Evolutionary conservation across 176 grass and related monocot species (phyloP).

Genomic region (Phyllostachys edulis): DNA sequence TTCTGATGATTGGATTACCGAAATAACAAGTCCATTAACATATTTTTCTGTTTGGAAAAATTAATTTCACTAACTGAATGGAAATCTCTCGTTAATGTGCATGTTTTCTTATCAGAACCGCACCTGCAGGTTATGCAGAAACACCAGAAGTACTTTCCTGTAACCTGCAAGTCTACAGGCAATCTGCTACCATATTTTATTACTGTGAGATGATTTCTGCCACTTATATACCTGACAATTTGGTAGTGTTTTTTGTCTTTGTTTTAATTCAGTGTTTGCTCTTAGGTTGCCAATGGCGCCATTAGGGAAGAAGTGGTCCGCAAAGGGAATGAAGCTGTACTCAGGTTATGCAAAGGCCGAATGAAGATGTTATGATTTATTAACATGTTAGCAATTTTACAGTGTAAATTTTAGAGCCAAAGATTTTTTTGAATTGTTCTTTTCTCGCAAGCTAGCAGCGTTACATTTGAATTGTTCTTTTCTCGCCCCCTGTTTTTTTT

Average conservation of each 20-base stretch:
- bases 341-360: slow-evolving; percentile 53
- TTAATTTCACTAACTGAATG: not conserved
- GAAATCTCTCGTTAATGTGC: not conserved
- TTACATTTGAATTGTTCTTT: slow-evolving; percentile 17
- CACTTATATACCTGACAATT: slow-evolving; percentile 18
- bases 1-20: not conserved
- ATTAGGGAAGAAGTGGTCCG: slow-evolving; percentile 76
- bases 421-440: not conserved
- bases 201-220: slow-evolving; percentile 56
- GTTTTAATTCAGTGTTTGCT: slow-evolving; percentile 27
- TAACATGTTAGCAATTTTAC: not conserved
- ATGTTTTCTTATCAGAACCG: slow-evolving; percentile 2
- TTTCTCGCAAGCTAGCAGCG: not conserved
- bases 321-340: slow-evolving; percentile 96
- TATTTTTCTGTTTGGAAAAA: not conserved
- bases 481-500: not conserved
- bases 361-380: slow-evolving; percentile 22
- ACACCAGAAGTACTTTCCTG: slow-evolving; percentile 92
- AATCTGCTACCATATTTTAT: slow-evolving; percentile 91
- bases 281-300: slow-evolving; percentile 83
- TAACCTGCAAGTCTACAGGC: slow-evolving; percentile 53
- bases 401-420: slow-evolving; percentile 6
- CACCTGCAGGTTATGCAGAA: slow-evolving; percentile 92
- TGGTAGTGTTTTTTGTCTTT: not conserved
- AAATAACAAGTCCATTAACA: slow-evolving; percentile 4